Base-by-base conservation (phyloP, 768 basidiomycete genomes). In the Leccinellum rugosiceps region DNA sequence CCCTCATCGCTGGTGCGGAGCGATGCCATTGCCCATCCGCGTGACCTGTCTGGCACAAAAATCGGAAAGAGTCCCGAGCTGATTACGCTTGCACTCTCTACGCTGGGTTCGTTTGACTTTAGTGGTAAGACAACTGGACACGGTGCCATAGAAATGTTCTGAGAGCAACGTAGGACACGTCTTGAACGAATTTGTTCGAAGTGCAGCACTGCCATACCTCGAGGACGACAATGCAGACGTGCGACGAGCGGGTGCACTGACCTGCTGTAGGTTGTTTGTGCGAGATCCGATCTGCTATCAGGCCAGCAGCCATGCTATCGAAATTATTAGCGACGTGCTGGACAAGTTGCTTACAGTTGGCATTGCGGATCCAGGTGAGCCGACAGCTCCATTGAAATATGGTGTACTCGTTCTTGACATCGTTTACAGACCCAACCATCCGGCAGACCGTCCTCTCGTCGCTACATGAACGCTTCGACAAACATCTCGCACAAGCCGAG, bases 321-420 rank as follows among this genome's bases (percentile, higher is more conserved):
- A 98, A 67, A 87, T 98, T 57, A 95, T 99, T 67, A 93, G 92
- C 71, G 96, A 98, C 61, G 95, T 98, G n/a, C 80, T 98, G 43
- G 94, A 97, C 71, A 98, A 98, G 72, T 80, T 99, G 13, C 74
- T 98, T 55, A 95, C 92, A 2, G 92, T 98, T 31, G 96, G 90
- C 10, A 94, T 97, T 53, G 94, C 96, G 30, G 97, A 99, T 77
- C 93, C 95, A 52, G 93, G 95, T 94, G 67, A 44, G 71, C 59
- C 47, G 41, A 6, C 3, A 13, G 21, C n/a, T 25, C 21, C 23
- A 52, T 30, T 31, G 15, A 26, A 10, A 31, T 14, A 25, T n/a
- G 23, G 7, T 49, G 13, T 3, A 30, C n/a, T 63, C 62, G 61
- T 55, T 45, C 26, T 50, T 56, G 48, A 53, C 13, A n/a, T 32